Base-by-base conservation (phyloP, 192 early-diverging fungal species). In the Coemansia sp. region DNA sequence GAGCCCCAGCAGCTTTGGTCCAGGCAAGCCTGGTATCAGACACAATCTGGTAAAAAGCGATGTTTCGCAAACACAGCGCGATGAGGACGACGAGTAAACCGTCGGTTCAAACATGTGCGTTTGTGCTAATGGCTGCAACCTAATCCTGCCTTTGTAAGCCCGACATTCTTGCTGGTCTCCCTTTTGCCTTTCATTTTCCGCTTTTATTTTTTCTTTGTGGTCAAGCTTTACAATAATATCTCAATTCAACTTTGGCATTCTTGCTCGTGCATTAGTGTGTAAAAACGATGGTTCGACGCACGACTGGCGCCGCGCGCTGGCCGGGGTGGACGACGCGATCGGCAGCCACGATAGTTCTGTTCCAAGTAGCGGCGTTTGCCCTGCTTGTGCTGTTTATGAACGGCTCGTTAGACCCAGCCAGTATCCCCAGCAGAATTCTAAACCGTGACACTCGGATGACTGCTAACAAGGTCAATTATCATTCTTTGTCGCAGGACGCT, bases 381-480 rank as follows among this genome's bases (percentile, higher is more conserved):
- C 47, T 45, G 52, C 63, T 73, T 26, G 48, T 66, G 39, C 50
- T 78, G 24, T 64, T 76, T 57, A 53, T 67, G 11, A 27, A 45
- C 57, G 27, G 63, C 68, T 67, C 74, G 29, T 53, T 67, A 23
- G 23, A 53, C 2, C 56, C 63, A 16, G 70, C 64, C 13, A 70
- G 64, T 41, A 26, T 29, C 5, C 29, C 64, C 37, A 70, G 64
- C 38, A 27, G 56, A 19, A 23, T 64, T 16, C 59, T 71, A 23
- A 54, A 54, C 35, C 68, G 66, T 37, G 56, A 69, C 35, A 39
- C n/a, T 3, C 58, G 13, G 11, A 14, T 19, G 5, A 23, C 38
- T 3, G 4, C 51, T 3, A 38, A 16, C 19, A 20, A 51, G 22
- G 19, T 12, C 51, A 22, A 53, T 4, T 26, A 27, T 22, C 14